A percentile compares a stretch with the other conserved stretches of the same genome.
Evolutionary conservation across 352 stramenopile genomes (phyloP).

Genomic region (Pythium rishiriense): DNA sequence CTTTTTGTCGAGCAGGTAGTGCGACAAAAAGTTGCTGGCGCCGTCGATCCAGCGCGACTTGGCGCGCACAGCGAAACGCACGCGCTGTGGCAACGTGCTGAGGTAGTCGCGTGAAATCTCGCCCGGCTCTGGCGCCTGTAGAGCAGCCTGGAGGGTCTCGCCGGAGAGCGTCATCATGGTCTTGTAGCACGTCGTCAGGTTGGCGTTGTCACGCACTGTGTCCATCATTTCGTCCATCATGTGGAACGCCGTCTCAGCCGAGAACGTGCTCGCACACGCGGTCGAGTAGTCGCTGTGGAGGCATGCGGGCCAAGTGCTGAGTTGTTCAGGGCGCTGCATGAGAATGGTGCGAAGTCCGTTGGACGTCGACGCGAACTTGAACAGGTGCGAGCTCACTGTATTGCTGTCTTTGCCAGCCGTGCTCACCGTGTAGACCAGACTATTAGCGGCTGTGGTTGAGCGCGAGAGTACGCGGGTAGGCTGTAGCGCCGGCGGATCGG

Average conservation of each 20-base stretch:
- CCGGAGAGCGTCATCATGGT: conserved; percentile 24
- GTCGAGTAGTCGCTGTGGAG: conserved; percentile 18
- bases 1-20: conserved; percentile 31
- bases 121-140: conserved; percentile 1
- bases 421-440: neutral
- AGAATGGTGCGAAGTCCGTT: conserved; percentile 26
- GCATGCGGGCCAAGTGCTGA: conserved; percentile 20
- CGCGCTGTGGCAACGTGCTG: conserved; percentile 27
- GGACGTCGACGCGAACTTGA: conserved; percentile 29
- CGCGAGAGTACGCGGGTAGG: conserved; percentile 15
- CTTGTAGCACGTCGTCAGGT: conserved; percentile 31
- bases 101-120: conserved; percentile 23
- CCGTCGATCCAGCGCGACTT: conserved; percentile 32
- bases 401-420: conserved; percentile 5
- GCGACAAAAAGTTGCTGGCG: conserved; percentile 29
- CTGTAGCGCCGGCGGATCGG: conserved; percentile 11
- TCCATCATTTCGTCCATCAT: conserved; percentile 32
- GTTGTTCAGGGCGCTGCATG: conserved; percentile 16
- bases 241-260: conserved; percentile 15
- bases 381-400: conserved; percentile 14
- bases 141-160: conserved; percentile 7
- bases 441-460: neutral
- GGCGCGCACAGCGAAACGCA: conserved; percentile 29
- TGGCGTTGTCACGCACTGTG: conserved; percentile 22
- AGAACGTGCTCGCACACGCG: conserved; percentile 1